Conservation (phyloP, 805 yeast species). For the Blastobotrys muscicola region DNA sequence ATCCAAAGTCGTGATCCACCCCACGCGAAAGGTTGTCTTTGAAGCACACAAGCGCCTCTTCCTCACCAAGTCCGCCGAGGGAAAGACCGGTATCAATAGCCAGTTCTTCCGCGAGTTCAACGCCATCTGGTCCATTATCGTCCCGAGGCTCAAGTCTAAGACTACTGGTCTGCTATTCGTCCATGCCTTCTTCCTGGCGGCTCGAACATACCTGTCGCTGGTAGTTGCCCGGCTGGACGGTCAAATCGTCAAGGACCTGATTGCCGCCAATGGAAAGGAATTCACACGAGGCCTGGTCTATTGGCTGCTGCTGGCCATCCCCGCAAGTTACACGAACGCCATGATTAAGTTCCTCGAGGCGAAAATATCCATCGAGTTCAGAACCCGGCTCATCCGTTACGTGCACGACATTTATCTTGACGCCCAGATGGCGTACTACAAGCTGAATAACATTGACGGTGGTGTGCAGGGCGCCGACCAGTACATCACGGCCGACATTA, state of each 20-base stretch:
- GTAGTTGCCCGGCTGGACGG: slow-evolving; percentile 87
- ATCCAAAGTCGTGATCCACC: slow-evolving; percentile 21
- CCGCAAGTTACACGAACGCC: slow-evolving; percentile 87
- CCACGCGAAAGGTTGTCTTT: slow-evolving; percentile 22
- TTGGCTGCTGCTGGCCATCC: slow-evolving; percentile 87
- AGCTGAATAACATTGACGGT: slow-evolving; percentile 49
- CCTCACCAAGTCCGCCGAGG: slow-evolving; percentile 11
- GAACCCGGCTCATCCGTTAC: slow-evolving; percentile 75
- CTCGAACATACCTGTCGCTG: slow-evolving; percentile 81
- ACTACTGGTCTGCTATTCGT: slow-evolving; percentile 56
- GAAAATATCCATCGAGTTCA: slow-evolving; percentile 69
- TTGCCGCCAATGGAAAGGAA: slow-evolving; percentile 66
- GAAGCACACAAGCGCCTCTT: slow-evolving; percentile 25
- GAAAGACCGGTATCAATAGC: slow-evolving; percentile 36
- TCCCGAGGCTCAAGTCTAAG: slow-evolving; percentile 64
- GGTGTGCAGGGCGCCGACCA: slow-evolving; percentile 67
- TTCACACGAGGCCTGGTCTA: slow-evolving; percentile 69
- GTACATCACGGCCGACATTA: slow-evolving; percentile 76
- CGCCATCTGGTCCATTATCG: slow-evolving; percentile 70
- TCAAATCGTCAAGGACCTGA: slow-evolving; percentile 80
- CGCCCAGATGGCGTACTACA: slow-evolving; percentile 71
- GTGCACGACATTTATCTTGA: slow-evolving; percentile 86
- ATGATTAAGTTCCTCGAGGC: slow-evolving; percentile 75
- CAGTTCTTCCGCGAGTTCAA: slow-evolving; percentile 61
- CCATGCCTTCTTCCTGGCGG: slow-evolving; percentile 64